Percentiles rank a stretch among this genome's conserved stretches.
Evolutionary conservation across 2,329 filamentous ascomycete genomes (phyloP).

Genomic region (Coniochaeta pulveracea): DNA sequence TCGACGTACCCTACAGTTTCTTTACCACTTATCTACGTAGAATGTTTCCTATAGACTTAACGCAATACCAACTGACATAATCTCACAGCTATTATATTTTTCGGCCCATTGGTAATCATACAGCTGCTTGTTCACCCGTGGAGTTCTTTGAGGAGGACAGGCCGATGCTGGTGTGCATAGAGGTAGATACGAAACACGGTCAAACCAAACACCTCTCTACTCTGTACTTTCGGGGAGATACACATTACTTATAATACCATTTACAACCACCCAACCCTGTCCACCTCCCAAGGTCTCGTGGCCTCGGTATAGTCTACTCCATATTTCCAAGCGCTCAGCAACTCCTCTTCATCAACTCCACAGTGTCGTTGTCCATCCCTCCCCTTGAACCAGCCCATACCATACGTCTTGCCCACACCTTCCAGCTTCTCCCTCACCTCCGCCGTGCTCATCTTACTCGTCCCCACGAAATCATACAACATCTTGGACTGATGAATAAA

Average conservation of each 20-base stretch:
- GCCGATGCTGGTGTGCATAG: too few relatives aligned
- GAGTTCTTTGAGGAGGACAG: too few relatives aligned
- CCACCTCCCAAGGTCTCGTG: constrained; percentile 38
- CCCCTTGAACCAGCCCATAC: constrained; percentile 66
- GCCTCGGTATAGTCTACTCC: constrained; percentile 38
- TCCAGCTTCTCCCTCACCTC: constrained; percentile 53
- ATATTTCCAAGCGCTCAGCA: constrained; percentile 54
- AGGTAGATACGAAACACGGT: constrained; percentile 4
- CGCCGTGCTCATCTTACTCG: constrained; percentile 47
- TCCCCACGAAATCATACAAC: constrained; percentile 64
- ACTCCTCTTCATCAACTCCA: constrained; percentile 67
- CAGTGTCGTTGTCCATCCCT: constrained; percentile 64
- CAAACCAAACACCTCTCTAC: background rate
- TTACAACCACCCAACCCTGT: constrained; percentile 24
- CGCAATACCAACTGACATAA: too few relatives aligned
- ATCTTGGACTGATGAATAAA: constrained; percentile 76
- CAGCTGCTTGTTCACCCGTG: too few relatives aligned
- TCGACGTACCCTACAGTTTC: too few relatives aligned
- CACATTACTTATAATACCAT: too few relatives aligned
- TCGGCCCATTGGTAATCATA: too few relatives aligned
- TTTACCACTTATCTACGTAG: too few relatives aligned
- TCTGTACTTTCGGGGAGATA: too few relatives aligned
- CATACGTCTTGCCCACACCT: constrained; percentile 54
- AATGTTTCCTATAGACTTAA: too few relatives aligned
- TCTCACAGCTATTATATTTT: too few relatives aligned